Evolutionary conservation across 2,329 filamentous ascomycete genomes (phyloP), one percentile per base, ranked within the genome.

Genomic region (Arthrobotrys pseudoclavata): DNA sequence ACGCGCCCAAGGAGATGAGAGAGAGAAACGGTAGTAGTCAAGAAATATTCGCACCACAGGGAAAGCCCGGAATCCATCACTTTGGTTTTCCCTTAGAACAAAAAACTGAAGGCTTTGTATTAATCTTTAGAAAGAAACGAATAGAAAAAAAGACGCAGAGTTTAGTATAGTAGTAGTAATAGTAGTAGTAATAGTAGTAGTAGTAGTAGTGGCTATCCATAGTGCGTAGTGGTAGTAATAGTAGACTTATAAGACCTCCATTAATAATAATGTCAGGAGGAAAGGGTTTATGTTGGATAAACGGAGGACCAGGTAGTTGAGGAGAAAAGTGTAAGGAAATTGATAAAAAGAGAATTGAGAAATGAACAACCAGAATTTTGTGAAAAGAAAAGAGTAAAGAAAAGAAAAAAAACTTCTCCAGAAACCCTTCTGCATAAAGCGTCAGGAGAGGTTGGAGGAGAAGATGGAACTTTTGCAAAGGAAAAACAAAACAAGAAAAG

Each of bases 221-320:
- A 50, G 47, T 50, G 20, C 12, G 45, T 34, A 53, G 37, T 47
- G 61, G 31, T 52, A 68, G 24, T 9, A 10, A 15, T 18, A 40
- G 45, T 42, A 53, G 37, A 22, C 13, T 29, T 45, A 40, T 40
- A 40, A 61, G 68, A 55, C 52, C 55, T 62, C 48, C 64, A 74
- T 66, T 42, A 45, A 76, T 55, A 61, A 37, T 24, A 71, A 75
- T 53, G 50, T 82, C 82, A 82, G 84, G 18, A 31, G 50, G 50
- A 29, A 26, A n/a, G 57, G 63, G 69, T 72, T 77, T 67, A 70
- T 76, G 57, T 66, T 77, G 69, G 60, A 70, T 66, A 61, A 61
- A 75, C 45, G 29, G 69, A 29, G 55, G 20, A n/a, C n/a, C 34
- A 9, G 20, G 55, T 18, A 48, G 52, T 69, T 69, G 55, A 24